These are phyloP conservation scores for Carex myosuroides DNA, from an alignment of 176 grass and related monocot genomes.

Conservation along the genomic window DNA sequence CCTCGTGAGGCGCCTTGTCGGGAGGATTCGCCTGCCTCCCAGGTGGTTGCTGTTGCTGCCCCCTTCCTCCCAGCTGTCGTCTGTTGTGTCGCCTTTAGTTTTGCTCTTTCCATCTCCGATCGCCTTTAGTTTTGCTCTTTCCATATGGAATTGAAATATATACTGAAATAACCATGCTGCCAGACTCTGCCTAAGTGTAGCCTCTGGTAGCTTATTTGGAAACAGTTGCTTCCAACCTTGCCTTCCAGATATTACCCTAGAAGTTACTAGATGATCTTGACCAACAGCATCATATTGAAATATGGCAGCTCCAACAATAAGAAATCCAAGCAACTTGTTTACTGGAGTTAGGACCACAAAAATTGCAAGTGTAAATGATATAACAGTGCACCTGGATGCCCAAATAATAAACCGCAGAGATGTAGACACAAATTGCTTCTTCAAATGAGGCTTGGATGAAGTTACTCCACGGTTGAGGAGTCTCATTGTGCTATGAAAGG, in stretches of 20 bases:
- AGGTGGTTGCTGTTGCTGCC: no score
- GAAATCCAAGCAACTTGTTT: not conserved
- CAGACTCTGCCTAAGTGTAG: not conserved
- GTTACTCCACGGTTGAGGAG: conserved; percentile 14
- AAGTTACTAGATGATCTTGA: not conserved
- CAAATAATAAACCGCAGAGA: not conserved
- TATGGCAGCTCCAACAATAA: not conserved
- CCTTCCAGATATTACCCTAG: not conserved
- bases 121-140: no score
- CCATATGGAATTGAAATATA: not conserved
- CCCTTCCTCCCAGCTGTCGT: no score
- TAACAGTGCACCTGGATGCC: not conserved
- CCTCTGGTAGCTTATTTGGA: not conserved
- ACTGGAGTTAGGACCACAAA: not conserved
- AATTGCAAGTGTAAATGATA: not conserved
- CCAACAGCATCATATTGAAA: not conserved
- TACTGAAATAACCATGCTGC: no score
- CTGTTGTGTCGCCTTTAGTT: no score
- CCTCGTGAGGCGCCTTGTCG: no score
- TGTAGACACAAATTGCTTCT: not conserved
- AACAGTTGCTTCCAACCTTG: no score
- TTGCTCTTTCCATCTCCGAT: no score
- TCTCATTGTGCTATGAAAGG: conserved; percentile 7
- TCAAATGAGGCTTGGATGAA: not conserved
- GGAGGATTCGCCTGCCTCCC: no score